Evolutionary conservation across 768 basidiomycete species (phyloP), one percentile per base, ranked within the genome.

Genomic region (Kwoniella newhampshirensis): DNA sequence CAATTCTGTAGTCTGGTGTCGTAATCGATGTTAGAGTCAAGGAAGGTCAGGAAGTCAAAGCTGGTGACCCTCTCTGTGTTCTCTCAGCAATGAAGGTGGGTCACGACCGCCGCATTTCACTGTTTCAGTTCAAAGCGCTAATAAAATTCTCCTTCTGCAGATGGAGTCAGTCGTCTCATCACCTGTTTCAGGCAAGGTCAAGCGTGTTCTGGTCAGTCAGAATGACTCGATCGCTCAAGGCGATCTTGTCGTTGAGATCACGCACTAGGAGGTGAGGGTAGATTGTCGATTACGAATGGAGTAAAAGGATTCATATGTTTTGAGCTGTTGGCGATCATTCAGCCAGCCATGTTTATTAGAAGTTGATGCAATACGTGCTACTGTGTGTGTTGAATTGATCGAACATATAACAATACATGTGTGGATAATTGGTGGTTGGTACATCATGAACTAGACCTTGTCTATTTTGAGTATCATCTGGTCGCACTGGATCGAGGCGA

Each of bases 101-200:
- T 70, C 8, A 18, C 26, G n/a, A 7, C 30, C 13, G 32, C 17
- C 23, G n/a, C 37, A 40, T 59, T 54, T 30, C 53, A n/a, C 6
- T 51, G 20, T 28, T 37, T 35, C 30, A 27, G 21, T 23, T n/a
- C n/a, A n/a, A 21, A 15, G 13, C 35, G 35, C 20, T 40, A 18
- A 47, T 49, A 13, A 23, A 21, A 12, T 27, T 32, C 12, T 36
- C 12, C 2, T 12, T 39, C 62, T 67, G 66, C 70, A 93, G 91
- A 97, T 98, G 94, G 94, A 99, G 80, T 91, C 89, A 61, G 86
- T 89, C 62, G 91, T 98, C 43, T 94, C 91, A 27, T 88, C 92
- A 26, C 93, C 96, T 23, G 94, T 98, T 41, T 92, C 92, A 48
- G 96, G 96, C 41, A 91, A 92, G 77, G 83, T 98, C 79, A 92